Evolutionary conservation across 768 basidiomycete genomes (phyloP).

Genomic region (Leccinellum rugosiceps): DNA sequence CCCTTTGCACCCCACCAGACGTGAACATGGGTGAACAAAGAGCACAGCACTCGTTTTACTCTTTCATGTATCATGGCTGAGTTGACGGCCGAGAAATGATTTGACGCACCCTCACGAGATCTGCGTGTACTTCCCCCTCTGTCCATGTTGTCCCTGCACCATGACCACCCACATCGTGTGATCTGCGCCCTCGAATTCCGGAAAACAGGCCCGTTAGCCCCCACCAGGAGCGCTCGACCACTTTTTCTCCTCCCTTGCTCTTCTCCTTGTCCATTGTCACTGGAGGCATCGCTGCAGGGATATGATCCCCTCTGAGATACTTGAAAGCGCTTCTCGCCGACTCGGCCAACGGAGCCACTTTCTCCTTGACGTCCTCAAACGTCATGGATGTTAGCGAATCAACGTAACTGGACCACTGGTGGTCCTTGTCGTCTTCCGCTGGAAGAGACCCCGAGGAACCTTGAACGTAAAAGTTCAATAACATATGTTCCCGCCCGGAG

Average conservation of each 20-base stretch:
- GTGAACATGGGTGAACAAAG: slow-evolving; percentile 1
- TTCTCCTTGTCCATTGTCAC: slow-evolving; percentile 27
- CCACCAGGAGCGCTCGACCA: slow-evolving; percentile 41
- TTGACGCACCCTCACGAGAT: slow-evolving; percentile 63
- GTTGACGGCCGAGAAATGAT: slow-evolving; percentile 2
- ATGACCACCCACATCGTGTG: slow-evolving; percentile 27
- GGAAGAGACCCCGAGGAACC: slow-evolving; percentile 38
- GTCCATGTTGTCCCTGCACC: slow-evolving; percentile 49
- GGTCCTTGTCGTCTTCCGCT: slow-evolving; percentile 24
- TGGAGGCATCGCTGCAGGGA: slow-evolving; percentile 36
- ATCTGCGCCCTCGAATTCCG: slow-evolving; percentile 47
- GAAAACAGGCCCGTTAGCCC: slow-evolving; percentile 68
- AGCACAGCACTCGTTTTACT: slow-evolving; percentile 2
- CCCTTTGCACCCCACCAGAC: slow-evolving; percentile 1
- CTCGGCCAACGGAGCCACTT: slow-evolving; percentile 40
- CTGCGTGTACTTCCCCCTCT: slow-evolving; percentile 81
- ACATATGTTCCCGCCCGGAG: slow-evolving; percentile 76
- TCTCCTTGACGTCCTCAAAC: slow-evolving; percentile 52
- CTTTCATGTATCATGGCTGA: not conserved
- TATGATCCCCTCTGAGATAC: slow-evolving; percentile 66
- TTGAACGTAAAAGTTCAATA: slow-evolving; percentile 80
- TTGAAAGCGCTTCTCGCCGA: slow-evolving; percentile 57
- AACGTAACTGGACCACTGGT: slow-evolving; percentile 33
- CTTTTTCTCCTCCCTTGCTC: slow-evolving; percentile 28
- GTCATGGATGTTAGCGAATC: slow-evolving; percentile 52